phyloP scores from a whole-genome alignment of 257 asterid species.

The Lavandula angustifolia region DNA sequence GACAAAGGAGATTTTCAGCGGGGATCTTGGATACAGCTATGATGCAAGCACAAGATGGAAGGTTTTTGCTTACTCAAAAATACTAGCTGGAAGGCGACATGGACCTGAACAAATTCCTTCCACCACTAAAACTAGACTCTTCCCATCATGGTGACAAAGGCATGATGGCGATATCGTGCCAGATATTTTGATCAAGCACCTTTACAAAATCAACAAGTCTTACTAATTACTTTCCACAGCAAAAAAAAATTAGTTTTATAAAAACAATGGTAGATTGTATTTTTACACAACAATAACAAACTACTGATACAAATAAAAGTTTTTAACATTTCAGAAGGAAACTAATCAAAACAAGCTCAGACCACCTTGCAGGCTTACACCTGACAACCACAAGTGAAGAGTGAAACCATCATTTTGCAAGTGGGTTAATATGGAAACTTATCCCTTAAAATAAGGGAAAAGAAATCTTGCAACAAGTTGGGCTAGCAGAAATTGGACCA shows the following conservation, averaged over 20 bases:
- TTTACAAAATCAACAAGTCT: constrained; percentile 30
- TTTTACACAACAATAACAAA: constrained; percentile 1
- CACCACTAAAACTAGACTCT: constrained; percentile 45
- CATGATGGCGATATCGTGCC: constrained; percentile 39
- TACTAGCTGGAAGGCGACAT: constrained; percentile 50
- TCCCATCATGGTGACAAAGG: constrained; percentile 45
- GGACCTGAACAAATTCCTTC: constrained; percentile 43
- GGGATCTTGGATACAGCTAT: constrained; percentile 36
- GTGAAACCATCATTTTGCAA: constrained; percentile 8
- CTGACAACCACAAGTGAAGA: constrained; percentile 17
- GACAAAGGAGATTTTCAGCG: constrained; percentile 38
- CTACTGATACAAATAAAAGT: constrained; percentile 8
- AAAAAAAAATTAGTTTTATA: constrained; percentile 17
- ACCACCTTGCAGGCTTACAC: constrained; percentile 16
- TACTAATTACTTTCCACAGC: neutral
- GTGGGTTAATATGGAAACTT: constrained; percentile 23
- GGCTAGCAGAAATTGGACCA: constrained; percentile 18
- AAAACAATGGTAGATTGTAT: neutral
- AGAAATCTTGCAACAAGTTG: constrained; percentile 11
- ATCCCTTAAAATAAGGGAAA: constrained; percentile 12
- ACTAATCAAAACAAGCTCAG: constrained; percentile 14
- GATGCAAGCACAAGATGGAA: constrained; percentile 38
- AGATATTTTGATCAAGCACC: constrained; percentile 36
- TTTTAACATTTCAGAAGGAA: constrained; percentile 15
- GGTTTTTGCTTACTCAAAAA: constrained; percentile 40